phyloP scores from a whole-genome alignment of 2,329 filamentous ascomycete genomes.

The Beauveria rudraprayagi region DNA sequence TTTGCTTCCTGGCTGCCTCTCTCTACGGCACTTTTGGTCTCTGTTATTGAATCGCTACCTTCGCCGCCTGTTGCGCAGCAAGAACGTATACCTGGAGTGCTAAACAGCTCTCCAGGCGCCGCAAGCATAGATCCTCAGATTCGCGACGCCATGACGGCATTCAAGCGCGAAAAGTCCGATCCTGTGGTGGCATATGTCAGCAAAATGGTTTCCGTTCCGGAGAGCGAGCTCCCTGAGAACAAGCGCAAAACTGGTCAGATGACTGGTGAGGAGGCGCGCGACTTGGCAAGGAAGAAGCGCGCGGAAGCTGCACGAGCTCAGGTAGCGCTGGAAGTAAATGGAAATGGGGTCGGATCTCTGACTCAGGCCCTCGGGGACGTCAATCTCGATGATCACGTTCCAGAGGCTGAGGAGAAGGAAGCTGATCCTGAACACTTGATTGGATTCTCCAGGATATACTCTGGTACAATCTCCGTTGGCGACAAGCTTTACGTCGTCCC shows the following conservation, averaged over 20 bases:
- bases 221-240: conserved; percentile 85
- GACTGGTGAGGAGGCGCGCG: conserved; percentile 82
- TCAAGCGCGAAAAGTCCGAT: conserved; percentile 60
- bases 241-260: conserved; percentile 64
- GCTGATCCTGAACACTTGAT: conserved; percentile 80
- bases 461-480: conserved; percentile 79
- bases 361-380: conserved; percentile 53
- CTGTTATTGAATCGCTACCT: conserved; percentile 85
- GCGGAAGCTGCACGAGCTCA: conserved; percentile 80
- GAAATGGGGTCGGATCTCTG: conserved; percentile 43
- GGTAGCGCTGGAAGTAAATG: conserved; percentile 41
- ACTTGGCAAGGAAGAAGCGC: conserved; percentile 79
- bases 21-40: conserved; percentile 86
- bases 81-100: conserved; percentile 67
- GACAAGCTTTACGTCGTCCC: conserved; percentile 86
- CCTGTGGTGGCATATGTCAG: conserved; percentile 92
- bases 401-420: conserved; percentile 45
- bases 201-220: conserved; percentile 94
- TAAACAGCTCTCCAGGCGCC: conserved; percentile 72
- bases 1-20: conserved; percentile 88
- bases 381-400: conserved; percentile 45
- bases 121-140: conserved; percentile 60
- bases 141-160: conserved; percentile 73
- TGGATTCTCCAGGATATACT: conserved; percentile 90
- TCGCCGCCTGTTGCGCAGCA: conserved; percentile 76